Evolutionary conservation across 768 basidiomycete genomes (phyloP).

Genomic region (Pseudohyphozyma bogoriensis): DNA sequence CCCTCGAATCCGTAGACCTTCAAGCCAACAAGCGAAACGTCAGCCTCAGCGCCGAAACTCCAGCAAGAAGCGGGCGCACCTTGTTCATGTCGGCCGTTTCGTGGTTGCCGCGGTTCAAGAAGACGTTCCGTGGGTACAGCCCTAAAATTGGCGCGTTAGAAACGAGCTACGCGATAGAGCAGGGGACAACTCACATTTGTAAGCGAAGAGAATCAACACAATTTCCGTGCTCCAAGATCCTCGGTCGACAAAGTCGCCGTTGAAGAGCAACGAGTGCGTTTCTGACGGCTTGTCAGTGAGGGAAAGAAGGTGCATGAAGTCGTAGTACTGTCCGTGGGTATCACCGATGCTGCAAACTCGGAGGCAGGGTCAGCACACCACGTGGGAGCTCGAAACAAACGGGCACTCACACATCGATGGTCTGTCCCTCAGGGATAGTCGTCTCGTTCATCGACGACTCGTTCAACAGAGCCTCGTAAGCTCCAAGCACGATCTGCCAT

Average conservation of each 20-base stretch:
- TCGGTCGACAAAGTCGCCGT: slow-evolving; percentile 92
- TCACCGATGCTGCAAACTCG: slow-evolving; percentile 57
- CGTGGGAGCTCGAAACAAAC: not conserved
- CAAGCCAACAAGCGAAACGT: not conserved
- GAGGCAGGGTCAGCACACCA: not conserved
- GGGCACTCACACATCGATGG: slow-evolving; percentile 55
- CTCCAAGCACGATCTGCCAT: slow-evolving; percentile 91
- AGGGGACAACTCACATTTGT: slow-evolving; percentile 63
- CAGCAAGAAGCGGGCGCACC: slow-evolving; percentile 37
- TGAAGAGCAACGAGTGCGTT: slow-evolving; percentile 79
- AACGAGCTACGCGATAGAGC: not conserved
- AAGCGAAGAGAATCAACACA: slow-evolving; percentile 82
- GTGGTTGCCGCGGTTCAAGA: slow-evolving; percentile 92
- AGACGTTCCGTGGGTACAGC: slow-evolving; percentile 82
- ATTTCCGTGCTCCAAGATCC: slow-evolving; percentile 95
- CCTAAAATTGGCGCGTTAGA: slow-evolving; percentile 43
- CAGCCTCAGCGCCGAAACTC: not conserved
- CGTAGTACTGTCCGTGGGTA: slow-evolving; percentile 94
- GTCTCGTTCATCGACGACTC: slow-evolving; percentile 76
- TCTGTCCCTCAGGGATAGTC: slow-evolving; percentile 61
- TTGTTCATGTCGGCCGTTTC: slow-evolving; percentile 95
- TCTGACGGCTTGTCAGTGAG: slow-evolving; percentile 76
- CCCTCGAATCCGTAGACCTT: slow-evolving; percentile 86
- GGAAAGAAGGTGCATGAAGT: slow-evolving; percentile 73
- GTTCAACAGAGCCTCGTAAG: slow-evolving; percentile 59